Conservation (phyloP, 225 moss, liverwort and hornwort species). For the Bryum argenteum region DNA sequence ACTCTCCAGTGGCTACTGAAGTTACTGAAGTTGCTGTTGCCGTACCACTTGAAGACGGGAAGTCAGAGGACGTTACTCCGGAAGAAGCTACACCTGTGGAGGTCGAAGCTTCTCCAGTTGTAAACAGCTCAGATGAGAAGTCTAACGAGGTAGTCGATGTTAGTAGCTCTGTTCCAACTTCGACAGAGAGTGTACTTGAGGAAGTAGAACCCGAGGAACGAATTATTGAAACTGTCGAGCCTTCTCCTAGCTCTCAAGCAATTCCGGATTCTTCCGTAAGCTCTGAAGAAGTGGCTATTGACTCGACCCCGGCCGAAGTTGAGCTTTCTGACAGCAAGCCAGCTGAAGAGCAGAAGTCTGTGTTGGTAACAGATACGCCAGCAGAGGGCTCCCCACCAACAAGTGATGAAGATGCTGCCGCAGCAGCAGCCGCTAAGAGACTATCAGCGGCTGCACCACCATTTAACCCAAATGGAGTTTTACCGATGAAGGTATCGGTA, state of each 20-base stretch:
- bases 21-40: conserved; percentile 22
- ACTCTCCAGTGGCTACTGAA: conserved; percentile 22
- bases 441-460: conserved; percentile 59
- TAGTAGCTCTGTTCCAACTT: conserved; percentile 9
- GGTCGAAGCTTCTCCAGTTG: conserved; percentile 5
- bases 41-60: conserved; percentile 23
- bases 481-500: conserved; percentile 23
- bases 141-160: conserved; percentile 7
- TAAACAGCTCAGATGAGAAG: conserved; percentile 24
- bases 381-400: conserved; percentile 16
- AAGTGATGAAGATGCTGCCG: conserved; percentile 40
- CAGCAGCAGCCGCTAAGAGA: conserved; percentile 38
- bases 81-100: conserved; percentile 24
- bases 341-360: conserved; percentile 31
- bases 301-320: not conserved
- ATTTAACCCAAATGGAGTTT: conserved; percentile 47
- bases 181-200: conserved; percentile 21
- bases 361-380: not conserved
- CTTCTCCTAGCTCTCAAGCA: conserved; percentile 20
- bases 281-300: not conserved
- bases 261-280: conserved; percentile 12
- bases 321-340: conserved; percentile 15
- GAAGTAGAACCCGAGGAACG: conserved; percentile 46
- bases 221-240: conserved; percentile 43
- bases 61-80: conserved; percentile 21